These are phyloP conservation scores for Agaricus subrufescens DNA, from an alignment of 768 basidiomycete species.

Conservation along the genomic window DNA sequence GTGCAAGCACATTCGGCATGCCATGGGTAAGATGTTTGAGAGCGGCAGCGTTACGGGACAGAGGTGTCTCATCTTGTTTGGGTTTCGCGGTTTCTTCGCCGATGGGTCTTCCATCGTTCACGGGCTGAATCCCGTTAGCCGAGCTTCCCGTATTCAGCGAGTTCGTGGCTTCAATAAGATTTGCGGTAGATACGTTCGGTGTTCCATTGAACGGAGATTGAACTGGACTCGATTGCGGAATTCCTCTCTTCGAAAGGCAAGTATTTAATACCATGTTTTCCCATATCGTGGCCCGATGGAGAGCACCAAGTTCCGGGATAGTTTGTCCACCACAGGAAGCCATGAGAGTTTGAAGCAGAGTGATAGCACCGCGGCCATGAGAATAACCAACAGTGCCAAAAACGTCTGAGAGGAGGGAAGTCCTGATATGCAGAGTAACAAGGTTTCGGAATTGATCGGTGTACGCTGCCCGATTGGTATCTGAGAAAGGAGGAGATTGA, in stretches of 20 bases:
- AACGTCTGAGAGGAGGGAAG: slow-evolving; percentile 82
- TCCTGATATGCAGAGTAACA: slow-evolving; percentile 70
- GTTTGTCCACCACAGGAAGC: slow-evolving; percentile 57
- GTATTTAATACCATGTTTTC: slow-evolving; percentile 79
- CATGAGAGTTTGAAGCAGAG: slow-evolving; percentile 73
- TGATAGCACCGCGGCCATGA: slow-evolving; percentile 72
- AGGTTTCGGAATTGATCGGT: slow-evolving; percentile 70
- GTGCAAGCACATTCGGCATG: slow-evolving; percentile 67
- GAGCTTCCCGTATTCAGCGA: slow-evolving; percentile 15
- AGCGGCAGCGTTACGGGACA: slow-evolving; percentile 66
- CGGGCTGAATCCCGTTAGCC: slow-evolving; percentile 24
- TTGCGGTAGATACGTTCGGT: slow-evolving; percentile 36
- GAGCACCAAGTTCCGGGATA: slow-evolving; percentile 64
- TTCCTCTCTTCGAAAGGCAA: slow-evolving; percentile 49
- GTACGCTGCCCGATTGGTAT: slow-evolving; percentile 40
- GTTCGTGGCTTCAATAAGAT: slow-evolving; percentile 31
- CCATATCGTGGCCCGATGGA: slow-evolving; percentile 83
- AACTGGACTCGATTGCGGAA: slow-evolving; percentile 38
- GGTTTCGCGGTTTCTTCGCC: slow-evolving; percentile 12
- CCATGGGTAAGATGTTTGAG: slow-evolving; percentile 78
- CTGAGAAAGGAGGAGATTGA: slow-evolving; percentile 21
- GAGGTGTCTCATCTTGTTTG: slow-evolving; percentile 34
- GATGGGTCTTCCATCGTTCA: neutral
- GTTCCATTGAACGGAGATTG: slow-evolving; percentile 46
- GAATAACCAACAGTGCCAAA: slow-evolving; percentile 80